These are phyloP conservation scores for Leccinum fuscescens DNA, from an alignment of 1,284 basidiomycete species.

Conservation along the genomic window DNA sequence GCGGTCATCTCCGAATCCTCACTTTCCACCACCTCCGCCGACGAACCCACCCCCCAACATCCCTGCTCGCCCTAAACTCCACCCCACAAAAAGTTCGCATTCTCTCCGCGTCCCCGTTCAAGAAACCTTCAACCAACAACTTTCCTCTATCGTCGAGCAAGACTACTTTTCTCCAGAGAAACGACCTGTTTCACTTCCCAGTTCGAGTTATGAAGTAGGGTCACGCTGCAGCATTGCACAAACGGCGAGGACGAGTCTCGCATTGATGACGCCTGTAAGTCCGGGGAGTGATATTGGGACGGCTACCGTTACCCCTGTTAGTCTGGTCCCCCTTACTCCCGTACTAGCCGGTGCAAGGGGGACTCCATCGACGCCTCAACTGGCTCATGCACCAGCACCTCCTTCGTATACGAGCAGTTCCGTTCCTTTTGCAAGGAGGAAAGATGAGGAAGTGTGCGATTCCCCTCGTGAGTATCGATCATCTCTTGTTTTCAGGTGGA, in stretches of 20 bases:
- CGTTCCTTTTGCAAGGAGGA: slow-evolving; percentile 25
- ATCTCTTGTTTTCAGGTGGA: not conserved
- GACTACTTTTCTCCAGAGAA: slow-evolving; percentile 53
- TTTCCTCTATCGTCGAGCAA: slow-evolving; percentile 55
- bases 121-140: slow-evolving; percentile 41
- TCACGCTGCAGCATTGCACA: slow-evolving; percentile 24
- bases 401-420: slow-evolving; percentile 23
- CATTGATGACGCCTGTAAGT: slow-evolving; percentile 28
- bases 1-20: slow-evolving; percentile 28
- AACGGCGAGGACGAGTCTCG: slow-evolving; percentile 28
- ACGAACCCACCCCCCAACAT: slow-evolving; percentile 31
- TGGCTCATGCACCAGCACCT: slow-evolving; percentile 20
- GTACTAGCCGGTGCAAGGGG: slow-evolving; percentile 21
- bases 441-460: slow-evolving; percentile 31
- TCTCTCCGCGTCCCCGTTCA: slow-evolving; percentile 34
- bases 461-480: slow-evolving; percentile 28
- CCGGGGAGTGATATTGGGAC: slow-evolving; percentile 15
- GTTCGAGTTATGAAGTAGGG: slow-evolving; percentile 25
- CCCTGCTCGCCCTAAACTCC: slow-evolving; percentile 23
- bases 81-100: slow-evolving; percentile 34
- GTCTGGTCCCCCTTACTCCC: slow-evolving; percentile 31
- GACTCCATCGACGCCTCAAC: slow-evolving; percentile 11
- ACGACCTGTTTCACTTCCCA: slow-evolving; percentile 35
- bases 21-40: slow-evolving; percentile 27
- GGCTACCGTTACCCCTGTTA: slow-evolving; percentile 29